Evolutionary conservation across 352 stramenopile genomes (phyloP).

Genomic region (Phytophthora hibernalis): DNA sequence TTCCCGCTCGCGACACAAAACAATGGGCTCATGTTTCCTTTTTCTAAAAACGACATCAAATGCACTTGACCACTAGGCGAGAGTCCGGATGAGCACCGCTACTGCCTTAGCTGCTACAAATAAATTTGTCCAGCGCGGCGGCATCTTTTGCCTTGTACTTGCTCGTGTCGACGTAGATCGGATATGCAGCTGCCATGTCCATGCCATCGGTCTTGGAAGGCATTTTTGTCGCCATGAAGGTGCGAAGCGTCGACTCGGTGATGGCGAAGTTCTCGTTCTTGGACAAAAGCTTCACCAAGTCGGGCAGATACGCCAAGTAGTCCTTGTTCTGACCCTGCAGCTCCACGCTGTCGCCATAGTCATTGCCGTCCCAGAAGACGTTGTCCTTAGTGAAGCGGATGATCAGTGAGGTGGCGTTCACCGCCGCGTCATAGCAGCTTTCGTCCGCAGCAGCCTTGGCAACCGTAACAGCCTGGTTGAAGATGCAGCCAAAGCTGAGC

Average conservation of each 20-base stretch:
- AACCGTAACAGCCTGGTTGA: conserved; percentile 28
- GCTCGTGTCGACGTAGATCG: conserved; percentile 60
- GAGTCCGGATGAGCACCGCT: neutral
- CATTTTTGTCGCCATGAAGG: conserved; percentile 61
- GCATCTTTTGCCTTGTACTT: conserved; percentile 53
- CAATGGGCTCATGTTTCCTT: too few species aligned
- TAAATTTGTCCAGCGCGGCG: conserved; percentile 36
- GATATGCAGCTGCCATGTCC: conserved; percentile 53
- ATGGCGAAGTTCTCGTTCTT: conserved; percentile 35
- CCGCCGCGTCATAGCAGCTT: conserved; percentile 40
- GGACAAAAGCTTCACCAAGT: conserved; percentile 47
- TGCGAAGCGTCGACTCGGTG: conserved; percentile 46
- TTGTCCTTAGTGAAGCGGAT: conserved; percentile 79
- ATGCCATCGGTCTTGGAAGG: conserved; percentile 69
- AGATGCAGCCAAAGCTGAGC: conserved; percentile 40
- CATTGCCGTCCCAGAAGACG: conserved; percentile 54
- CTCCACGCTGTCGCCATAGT: conserved; percentile 37
- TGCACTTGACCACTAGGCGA: too few species aligned
- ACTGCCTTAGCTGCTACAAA: conserved; percentile 17
- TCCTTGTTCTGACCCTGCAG: conserved; percentile 31
- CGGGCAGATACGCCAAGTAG: conserved; percentile 48
- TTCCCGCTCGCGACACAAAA: too few species aligned
- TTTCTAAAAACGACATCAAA: too few species aligned
- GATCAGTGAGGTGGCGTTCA: conserved; percentile 61
- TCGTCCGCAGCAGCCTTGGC: conserved; percentile 32